phyloP scores from a whole-genome alignment of 2,329 filamentous ascomycete species.

The Chaetomium strumarium region DNA sequence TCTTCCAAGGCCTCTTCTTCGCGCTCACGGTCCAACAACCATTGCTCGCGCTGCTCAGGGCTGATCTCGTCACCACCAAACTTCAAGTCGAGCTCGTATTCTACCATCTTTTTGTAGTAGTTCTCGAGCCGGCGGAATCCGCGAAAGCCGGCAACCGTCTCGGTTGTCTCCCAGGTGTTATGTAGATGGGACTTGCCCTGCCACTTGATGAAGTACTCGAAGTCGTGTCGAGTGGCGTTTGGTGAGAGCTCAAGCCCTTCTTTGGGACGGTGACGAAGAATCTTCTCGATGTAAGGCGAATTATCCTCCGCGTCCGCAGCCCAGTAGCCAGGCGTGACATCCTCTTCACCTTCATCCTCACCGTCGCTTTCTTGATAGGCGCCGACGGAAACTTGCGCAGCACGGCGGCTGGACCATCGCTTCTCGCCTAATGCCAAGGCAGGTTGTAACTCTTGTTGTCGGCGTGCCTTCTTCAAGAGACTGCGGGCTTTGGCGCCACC shows the following conservation, averaged over 20 bases:
- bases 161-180: conserved; percentile 86
- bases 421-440: conserved; percentile 24
- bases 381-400: conserved; percentile 27
- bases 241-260: conserved; percentile 56
- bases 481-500: conserved; percentile 26
- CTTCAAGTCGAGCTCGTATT: conserved; percentile 71
- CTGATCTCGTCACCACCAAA: conserved; percentile 68
- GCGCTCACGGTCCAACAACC: conserved; percentile 89
- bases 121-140: conserved; percentile 90
- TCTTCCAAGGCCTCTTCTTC: conserved; percentile 84
- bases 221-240: conserved; percentile 64
- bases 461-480: conserved; percentile 27
- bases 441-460: conserved; percentile 27
- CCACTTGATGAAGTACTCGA: conserved; percentile 95
- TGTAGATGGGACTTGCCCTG: conserved; percentile 92
- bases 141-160: conserved; percentile 67
- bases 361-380: conserved; percentile 58
- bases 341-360: conserved; percentile 60
- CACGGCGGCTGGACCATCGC: conserved; percentile 28
- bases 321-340: conserved; percentile 66
- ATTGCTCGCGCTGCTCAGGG: conserved; percentile 85
- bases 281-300: conserved; percentile 80
- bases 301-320: conserved; percentile 65
- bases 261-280: conserved; percentile 78
- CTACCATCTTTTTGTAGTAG: conserved; percentile 80